Evolutionary conservation across 176 grass and related monocot species (phyloP), one percentile per base, ranked within the genome.

Genomic region (Eleusine indica): DNA sequence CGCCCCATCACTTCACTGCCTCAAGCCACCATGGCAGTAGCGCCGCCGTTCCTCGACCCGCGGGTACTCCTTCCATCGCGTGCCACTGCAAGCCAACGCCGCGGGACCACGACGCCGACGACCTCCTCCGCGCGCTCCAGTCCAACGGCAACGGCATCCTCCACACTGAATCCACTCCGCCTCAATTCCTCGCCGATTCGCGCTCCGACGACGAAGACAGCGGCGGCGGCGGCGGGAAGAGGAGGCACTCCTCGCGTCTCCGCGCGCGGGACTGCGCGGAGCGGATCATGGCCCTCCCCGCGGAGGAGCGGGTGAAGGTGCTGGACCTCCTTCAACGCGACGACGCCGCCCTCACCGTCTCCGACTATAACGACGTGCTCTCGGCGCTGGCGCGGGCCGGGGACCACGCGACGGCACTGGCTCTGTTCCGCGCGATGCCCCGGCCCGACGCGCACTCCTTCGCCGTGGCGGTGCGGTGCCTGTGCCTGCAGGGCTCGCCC

Each of bases 341-440:
- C 67, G 88, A 85, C 68, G 76, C 41, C 10, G 77, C 78, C 47
- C 87, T 99, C 42, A 96, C 89, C 32, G 79, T 94, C 51, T 99
- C 91, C 40, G 86, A 99, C 67, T 99, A 94, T 89, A 96, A 98
- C 83, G 93, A 98, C 89, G 92, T 96, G 61, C 86, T 93, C 38
- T 82, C 70, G 19, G 87, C 89, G 83, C 78, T 98, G 17, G 74
- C 90, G 10, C 90, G 82, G 74, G 89, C 89, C 14, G 89, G 84
- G 9, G 91, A 95, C 53, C 71, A 82, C 74, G 93, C 93, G 32
- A 81, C 82, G 19, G 83, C 86, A 0, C 47, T 95, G 19, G 80
- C 52, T 38, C 83, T 98, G 8, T 95, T 98, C 78, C 82, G 76
- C 71, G 81, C 88, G 30, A 67, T 86, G 68, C 84, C 93, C 13